These are phyloP conservation scores for Pyrenochaeta sp. DNA, from an alignment of 2,329 filamentous ascomycete genomes.

Conservation along the genomic window DNA sequence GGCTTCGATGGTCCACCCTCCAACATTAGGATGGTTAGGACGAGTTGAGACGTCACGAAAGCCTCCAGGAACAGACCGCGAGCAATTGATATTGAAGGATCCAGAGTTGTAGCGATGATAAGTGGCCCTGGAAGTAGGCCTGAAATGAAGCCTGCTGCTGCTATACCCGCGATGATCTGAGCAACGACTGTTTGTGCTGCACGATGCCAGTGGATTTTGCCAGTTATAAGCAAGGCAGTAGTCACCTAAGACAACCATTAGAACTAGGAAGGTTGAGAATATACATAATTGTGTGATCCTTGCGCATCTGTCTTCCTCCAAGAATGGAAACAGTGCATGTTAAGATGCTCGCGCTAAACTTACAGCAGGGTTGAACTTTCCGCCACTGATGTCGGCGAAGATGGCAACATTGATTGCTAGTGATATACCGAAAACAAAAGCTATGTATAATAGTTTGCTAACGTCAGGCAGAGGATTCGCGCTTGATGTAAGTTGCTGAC, in stretches of 20 bases:
- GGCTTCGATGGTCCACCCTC: slow-evolving; percentile 70
- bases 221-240: slow-evolving; percentile 27
- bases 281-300: too few species aligned
- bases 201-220: slow-evolving; percentile 30
- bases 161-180: slow-evolving; percentile 40
- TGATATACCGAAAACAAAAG: slow-evolving; percentile 43
- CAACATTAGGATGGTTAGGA: slow-evolving; percentile 60
- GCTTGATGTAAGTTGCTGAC: slow-evolving; percentile 34
- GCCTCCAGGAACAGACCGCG: slow-evolving; percentile 39
- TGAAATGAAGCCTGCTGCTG: slow-evolving; percentile 37
- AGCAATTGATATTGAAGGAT: slow-evolving; percentile 27
- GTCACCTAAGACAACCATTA: slow-evolving; percentile 29
- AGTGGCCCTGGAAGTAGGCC: slow-evolving; percentile 40
- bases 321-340: too few species aligned
- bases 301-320: too few species aligned
- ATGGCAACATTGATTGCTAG: slow-evolving; percentile 47
- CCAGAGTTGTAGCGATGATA: slow-evolving; percentile 30
- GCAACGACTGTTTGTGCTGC: slow-evolving; percentile 33
- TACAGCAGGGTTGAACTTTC: slow-evolving; percentile 40
- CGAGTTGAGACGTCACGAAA: slow-evolving; percentile 44
- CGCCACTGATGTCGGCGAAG: slow-evolving; percentile 46
- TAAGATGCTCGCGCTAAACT: slow-evolving; percentile 26
- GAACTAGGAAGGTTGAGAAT: not conserved
- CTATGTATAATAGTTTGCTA: slow-evolving; percentile 45
- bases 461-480: slow-evolving; percentile 19